Conservation (phyloP, 352 stramenopile species). For the Pythium graminicola region DNA sequence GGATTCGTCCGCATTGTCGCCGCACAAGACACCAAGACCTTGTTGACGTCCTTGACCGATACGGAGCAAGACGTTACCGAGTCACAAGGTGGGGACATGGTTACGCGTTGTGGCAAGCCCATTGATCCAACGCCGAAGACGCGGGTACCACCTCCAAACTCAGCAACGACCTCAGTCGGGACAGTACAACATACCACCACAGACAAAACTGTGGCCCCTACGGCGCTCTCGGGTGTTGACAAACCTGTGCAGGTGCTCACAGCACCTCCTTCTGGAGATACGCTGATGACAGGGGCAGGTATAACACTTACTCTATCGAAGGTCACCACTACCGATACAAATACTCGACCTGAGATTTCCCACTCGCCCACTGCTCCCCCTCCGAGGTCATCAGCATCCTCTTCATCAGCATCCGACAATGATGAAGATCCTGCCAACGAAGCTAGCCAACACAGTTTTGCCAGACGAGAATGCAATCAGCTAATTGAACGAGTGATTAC, state of each 20-base stretch:
- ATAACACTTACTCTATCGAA: neutral
- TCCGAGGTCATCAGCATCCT: slow-evolving; percentile 2
- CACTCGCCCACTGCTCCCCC: slow-evolving; percentile 1
- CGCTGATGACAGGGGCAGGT: neutral
- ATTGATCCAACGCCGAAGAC: too few species aligned
- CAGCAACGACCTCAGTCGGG: too few species aligned
- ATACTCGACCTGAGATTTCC: neutral
- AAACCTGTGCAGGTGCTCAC: too few species aligned
- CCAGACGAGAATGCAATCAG: neutral
- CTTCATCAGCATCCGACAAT: slow-evolving; percentile 13
- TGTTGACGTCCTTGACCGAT: slow-evolving; percentile 1
- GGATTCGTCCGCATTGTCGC: slow-evolving; percentile 10
- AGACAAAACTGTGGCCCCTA: too few species aligned
- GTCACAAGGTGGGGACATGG: too few species aligned
- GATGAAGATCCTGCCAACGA: too few species aligned
- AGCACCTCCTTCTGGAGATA: too few species aligned
- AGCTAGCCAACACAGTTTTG: neutral
- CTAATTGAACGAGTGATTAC: neutral
- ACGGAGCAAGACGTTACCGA: neutral
- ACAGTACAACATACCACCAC: too few species aligned
- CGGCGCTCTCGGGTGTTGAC: too few species aligned
- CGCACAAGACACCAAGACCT: neutral
- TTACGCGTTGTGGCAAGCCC: too few species aligned
- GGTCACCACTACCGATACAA: neutral
- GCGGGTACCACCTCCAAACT: too few species aligned